A percentile compares a stretch with the other conserved stretches of the same genome.
Evolutionary conservation across 1,139 yeast species (phyloP).

Genomic region (Blastobotrys apis): DNA sequence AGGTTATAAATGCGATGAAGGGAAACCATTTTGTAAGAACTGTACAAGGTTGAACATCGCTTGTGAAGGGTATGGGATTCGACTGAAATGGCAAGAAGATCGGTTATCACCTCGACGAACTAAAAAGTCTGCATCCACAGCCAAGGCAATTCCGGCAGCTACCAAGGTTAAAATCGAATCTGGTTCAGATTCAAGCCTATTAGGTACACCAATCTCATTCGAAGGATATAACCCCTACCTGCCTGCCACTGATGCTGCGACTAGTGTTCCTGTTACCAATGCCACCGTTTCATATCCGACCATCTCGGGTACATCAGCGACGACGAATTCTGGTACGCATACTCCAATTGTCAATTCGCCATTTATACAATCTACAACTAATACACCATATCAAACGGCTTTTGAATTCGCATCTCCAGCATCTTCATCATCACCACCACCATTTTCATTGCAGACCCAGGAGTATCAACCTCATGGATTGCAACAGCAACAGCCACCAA

Average conservation of each 20-base stretch:
- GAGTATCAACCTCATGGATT: not conserved
- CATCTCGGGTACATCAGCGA: too few species aligned
- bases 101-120: slow-evolving; percentile 9
- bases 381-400: not conserved
- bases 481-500: not conserved
- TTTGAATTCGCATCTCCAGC: too few species aligned
- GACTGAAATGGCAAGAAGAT: slow-evolving; percentile 28
- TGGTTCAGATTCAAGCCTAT: not conserved
- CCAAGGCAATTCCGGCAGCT: not conserved
- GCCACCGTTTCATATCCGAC: too few species aligned
- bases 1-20: slow-evolving; percentile 82
- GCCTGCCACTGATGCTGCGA: not conserved
- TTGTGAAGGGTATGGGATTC: slow-evolving; percentile 31
- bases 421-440: not conserved
- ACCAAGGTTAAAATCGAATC: too few species aligned
- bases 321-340: not conserved
- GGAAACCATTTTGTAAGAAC: slow-evolving; percentile 46
- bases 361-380: not conserved
- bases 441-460: not conserved
- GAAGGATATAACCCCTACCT: not conserved
- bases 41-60: slow-evolving; percentile 24
- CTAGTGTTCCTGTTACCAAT: not conserved
- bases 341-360: not conserved
- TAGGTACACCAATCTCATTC: not conserved
- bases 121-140: slow-evolving; percentile 1